Evolutionary conservation across 2,329 filamentous ascomycete species (phyloP).

Genomic region (Epichloe brachyelytri): DNA sequence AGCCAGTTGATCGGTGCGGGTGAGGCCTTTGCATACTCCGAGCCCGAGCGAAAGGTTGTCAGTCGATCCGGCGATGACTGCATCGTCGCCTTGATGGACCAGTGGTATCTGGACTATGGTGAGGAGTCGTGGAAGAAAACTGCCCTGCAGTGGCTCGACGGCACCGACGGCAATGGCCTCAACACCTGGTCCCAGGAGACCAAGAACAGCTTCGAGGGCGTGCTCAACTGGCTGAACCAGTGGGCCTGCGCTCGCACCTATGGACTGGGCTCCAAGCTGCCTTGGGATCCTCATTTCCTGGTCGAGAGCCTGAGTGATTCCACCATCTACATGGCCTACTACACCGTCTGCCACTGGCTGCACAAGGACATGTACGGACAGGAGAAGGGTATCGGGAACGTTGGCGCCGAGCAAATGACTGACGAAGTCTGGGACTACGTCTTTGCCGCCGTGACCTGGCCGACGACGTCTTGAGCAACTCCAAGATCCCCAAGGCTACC

Average conservation of each 20-base stretch:
- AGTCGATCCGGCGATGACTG: slow-evolving; percentile 86
- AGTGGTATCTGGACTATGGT: slow-evolving; percentile 98
- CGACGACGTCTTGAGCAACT: slow-evolving; percentile 50
- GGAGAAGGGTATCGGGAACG: slow-evolving; percentile 51
- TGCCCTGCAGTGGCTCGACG: slow-evolving; percentile 59
- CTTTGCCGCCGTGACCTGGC: slow-evolving; percentile 58
- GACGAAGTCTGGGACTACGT: slow-evolving; percentile 96
- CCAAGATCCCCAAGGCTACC: slow-evolving; percentile 59
- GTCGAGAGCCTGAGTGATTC: slow-evolving; percentile 88
- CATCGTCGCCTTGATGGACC: slow-evolving; percentile 83
- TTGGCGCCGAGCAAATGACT: slow-evolving; percentile 76
- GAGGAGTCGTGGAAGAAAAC: slow-evolving; percentile 74
- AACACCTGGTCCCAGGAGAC: slow-evolving; percentile 73
- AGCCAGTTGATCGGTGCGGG: slow-evolving; percentile 63
- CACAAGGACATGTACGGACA: slow-evolving; percentile 81
- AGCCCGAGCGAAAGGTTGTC: slow-evolving; percentile 82
- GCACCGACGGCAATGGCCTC: slow-evolving; percentile 51
- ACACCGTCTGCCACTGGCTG: slow-evolving; percentile 53
- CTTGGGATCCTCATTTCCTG: slow-evolving; percentile 83
- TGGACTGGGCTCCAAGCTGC: slow-evolving; percentile 84
- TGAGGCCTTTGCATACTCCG: slow-evolving; percentile 81
- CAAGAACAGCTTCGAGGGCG: slow-evolving; percentile 69
- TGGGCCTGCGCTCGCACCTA: slow-evolving; percentile 92
- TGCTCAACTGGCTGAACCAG: slow-evolving; percentile 83
- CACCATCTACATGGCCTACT: slow-evolving; percentile 84